Evolutionary conservation across 2,329 filamentous ascomycete species (phyloP).

Genomic region (Myotisia sp.): DNA sequence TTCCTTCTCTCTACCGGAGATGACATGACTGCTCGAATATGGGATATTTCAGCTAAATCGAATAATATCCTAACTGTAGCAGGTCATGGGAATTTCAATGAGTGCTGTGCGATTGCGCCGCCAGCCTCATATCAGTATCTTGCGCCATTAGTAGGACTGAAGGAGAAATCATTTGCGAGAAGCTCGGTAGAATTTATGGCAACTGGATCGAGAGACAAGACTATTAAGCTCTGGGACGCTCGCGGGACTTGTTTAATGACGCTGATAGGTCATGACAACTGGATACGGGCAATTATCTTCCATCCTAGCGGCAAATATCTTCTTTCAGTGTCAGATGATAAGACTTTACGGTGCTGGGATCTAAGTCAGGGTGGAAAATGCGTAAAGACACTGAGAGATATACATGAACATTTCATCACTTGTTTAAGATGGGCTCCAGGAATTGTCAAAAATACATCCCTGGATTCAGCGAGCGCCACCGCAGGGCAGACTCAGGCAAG

Average conservation of each 20-base stretch:
- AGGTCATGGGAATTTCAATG: conserved; percentile 73
- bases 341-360: conserved; percentile 89
- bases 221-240: conserved; percentile 77
- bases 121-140: conserved; percentile 64
- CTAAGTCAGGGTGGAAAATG: conserved; percentile 78
- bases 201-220: conserved; percentile 79
- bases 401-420: conserved; percentile 71
- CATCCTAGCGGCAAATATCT: conserved; percentile 88
- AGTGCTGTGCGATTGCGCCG: conserved; percentile 79
- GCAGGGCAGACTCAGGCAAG: conserved; percentile 10
- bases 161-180: conserved; percentile 59
- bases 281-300: conserved; percentile 74
- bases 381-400: conserved; percentile 64
- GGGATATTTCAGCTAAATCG: conserved; percentile 58
- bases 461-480: conserved; percentile 12
- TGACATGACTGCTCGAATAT: conserved; percentile 67
- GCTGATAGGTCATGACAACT: conserved; percentile 80
- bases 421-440: conserved; percentile 79
- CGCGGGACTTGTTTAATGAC: conserved; percentile 75
- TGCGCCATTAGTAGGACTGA: conserved; percentile 62
- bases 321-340: conserved; percentile 74
- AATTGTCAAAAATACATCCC: conserved; percentile 45
- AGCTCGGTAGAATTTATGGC: conserved; percentile 79
- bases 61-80: conserved; percentile 58
- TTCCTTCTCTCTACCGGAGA: conserved; percentile 72